phyloP scores from a whole-genome alignment of 495 filamentous ascomycete species.

The Xylaria flabelliformis region DNA sequence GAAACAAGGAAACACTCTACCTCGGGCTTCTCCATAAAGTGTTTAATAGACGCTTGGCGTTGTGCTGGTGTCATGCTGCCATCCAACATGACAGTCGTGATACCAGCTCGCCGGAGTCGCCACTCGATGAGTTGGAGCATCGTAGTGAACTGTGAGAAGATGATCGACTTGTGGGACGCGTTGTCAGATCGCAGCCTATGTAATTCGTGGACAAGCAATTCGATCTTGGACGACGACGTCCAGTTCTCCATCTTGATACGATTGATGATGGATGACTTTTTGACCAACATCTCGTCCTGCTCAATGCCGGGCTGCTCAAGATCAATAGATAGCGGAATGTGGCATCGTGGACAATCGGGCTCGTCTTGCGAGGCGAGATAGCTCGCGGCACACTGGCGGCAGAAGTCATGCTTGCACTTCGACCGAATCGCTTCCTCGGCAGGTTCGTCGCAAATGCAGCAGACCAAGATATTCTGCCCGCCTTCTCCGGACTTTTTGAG shows the following conservation, averaged over 20 bases:
- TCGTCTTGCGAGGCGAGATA: slow-evolving; percentile 77
- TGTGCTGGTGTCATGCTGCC: slow-evolving; percentile 94
- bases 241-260: slow-evolving; percentile 97
- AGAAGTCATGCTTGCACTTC: slow-evolving; percentile 93
- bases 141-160: slow-evolving; percentile 96
- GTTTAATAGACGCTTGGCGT: slow-evolving; percentile 84
- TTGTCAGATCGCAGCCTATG: slow-evolving; percentile 88
- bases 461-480: slow-evolving; percentile 90
- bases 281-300: slow-evolving; percentile 79
- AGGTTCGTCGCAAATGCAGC: slow-evolving; percentile 91
- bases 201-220: slow-evolving; percentile 91
- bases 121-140: slow-evolving; percentile 98
- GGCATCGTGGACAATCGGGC: slow-evolving; percentile 89
- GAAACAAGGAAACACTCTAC: slow-evolving; percentile 96
- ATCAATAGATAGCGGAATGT: slow-evolving; percentile 87
- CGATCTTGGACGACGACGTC: slow-evolving; percentile 97
- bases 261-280: slow-evolving; percentile 96
- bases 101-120: slow-evolving; percentile 91
- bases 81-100: slow-evolving; percentile 97
- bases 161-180: slow-evolving; percentile 91
- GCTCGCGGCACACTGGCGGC: slow-evolving; percentile 83
- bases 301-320: slow-evolving; percentile 92
- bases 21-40: slow-evolving; percentile 92
- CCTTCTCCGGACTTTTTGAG: slow-evolving; percentile 83
- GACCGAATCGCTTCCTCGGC: slow-evolving; percentile 94